Conservation (phyloP, 2,329 filamentous ascomycete species). For the Exophiala sideris region DNA sequence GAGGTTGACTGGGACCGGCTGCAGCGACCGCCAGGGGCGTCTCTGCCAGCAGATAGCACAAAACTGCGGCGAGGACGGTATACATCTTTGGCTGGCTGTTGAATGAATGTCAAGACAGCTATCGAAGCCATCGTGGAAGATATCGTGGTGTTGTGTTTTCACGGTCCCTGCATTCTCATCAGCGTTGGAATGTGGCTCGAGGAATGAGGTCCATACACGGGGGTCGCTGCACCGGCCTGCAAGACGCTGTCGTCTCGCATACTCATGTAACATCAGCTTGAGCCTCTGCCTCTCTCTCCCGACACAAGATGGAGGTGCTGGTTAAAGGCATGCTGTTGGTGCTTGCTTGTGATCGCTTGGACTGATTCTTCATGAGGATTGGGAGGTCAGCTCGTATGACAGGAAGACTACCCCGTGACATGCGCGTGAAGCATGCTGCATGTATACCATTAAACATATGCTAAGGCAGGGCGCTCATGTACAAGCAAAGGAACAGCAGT, state of each 20-base stretch:
- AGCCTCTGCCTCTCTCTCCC: background rate
- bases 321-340: no score
- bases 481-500: no score
- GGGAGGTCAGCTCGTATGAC: no score
- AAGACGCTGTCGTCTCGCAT: background rate
- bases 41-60: slow-evolving; percentile 2
- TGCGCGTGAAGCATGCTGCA: no score
- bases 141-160: slow-evolving; percentile 12
- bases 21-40: background rate
- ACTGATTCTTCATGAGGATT: no score
- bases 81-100: background rate
- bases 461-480: no score
- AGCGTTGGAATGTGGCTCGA: slow-evolving; percentile 17
- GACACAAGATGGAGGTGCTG: background rate
- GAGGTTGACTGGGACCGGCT: background rate
- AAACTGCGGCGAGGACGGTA: background rate
- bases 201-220: slow-evolving; percentile 1
- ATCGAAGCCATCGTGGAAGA: background rate
- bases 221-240: background rate
- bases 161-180: slow-evolving; percentile 15
- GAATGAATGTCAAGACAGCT: background rate
- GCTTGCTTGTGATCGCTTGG: no score
- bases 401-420: no score
- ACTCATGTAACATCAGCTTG: background rate
- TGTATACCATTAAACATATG: no score